Conservation (phyloP, 345 rosid genomes). For the Salix brachista region DNA sequence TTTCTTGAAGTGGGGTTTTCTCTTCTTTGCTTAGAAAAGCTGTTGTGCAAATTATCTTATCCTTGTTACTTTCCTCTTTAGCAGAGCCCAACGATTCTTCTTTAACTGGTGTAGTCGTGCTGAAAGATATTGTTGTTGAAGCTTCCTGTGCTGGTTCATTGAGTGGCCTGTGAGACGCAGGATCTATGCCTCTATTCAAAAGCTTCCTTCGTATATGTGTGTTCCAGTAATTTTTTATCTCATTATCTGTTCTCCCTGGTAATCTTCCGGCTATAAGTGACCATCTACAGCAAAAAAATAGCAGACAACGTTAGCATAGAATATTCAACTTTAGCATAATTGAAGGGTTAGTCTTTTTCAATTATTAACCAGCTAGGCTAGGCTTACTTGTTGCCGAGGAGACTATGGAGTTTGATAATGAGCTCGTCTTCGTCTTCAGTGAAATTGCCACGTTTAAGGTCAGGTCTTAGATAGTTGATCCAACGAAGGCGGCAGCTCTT, state of each 20-base stretch:
- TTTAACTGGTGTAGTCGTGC: constrained; percentile 1
- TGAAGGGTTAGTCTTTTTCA: not conserved
- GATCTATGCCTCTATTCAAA: constrained; percentile 73
- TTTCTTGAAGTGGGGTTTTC: constrained; percentile 25
- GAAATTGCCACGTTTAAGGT: constrained; percentile 77
- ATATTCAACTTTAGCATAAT: not conserved
- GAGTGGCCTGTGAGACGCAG: constrained; percentile 60
- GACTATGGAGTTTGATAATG: constrained; percentile 73
- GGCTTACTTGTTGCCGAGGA: constrained; percentile 72
- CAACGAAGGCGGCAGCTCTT: constrained; percentile 79
- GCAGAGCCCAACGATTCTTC: constrained; percentile 37
- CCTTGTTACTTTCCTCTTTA: constrained; percentile 22
- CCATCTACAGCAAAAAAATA: constrained; percentile 42
- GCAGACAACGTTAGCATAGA: not conserved
- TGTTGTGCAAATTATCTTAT: not conserved
- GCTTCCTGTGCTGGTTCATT: constrained; percentile 33
- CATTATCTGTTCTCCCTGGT: constrained; percentile 82
- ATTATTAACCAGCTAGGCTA: not conserved
- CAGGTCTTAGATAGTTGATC: constrained; percentile 78
- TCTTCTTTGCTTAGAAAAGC: constrained; percentile 12
- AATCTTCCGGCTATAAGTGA: constrained; percentile 75
- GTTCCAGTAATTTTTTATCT: constrained; percentile 85
- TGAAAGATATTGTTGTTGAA: constrained; percentile 3
- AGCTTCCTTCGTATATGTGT: constrained; percentile 83
- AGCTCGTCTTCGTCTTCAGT: constrained; percentile 76